Evolutionary conservation across 441 rosid species (phyloP).

Genomic region (Bruguiera hainesii): DNA sequence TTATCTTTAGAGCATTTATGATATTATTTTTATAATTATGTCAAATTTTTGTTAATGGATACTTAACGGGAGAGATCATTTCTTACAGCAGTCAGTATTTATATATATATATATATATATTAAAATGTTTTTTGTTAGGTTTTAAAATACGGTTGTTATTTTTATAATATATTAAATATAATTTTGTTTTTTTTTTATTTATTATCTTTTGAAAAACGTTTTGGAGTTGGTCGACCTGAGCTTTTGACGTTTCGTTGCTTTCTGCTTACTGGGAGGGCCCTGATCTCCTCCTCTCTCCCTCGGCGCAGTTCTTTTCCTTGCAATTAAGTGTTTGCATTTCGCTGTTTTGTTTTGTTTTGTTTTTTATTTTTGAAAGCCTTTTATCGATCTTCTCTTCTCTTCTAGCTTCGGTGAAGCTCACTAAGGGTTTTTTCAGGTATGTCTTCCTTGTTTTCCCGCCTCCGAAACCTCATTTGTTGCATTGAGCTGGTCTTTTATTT

Average conservation of each 20-base stretch:
- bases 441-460: not conserved
- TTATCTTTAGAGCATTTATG: no score
- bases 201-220: no score
- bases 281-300: slow-evolving; percentile 27
- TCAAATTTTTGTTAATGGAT: no score
- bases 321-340: slow-evolving; percentile 16
- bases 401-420: not conserved
- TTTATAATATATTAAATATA: no score
- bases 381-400: slow-evolving; percentile 3
- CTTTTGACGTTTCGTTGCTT: slow-evolving; percentile 43
- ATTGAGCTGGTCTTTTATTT: not conserved
- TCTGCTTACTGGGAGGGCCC: slow-evolving; percentile 64
- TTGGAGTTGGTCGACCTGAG: slow-evolving; percentile 18
- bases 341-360: not conserved
- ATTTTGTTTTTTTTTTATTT: no score
- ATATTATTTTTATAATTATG: no score
- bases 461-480: not conserved
- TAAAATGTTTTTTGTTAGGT: no score
- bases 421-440: slow-evolving; percentile 24
- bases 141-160: no score
- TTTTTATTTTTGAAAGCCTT: slow-evolving; percentile 11
- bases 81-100: no score
- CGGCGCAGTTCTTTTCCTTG: slow-evolving; percentile 10
- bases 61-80: no score
- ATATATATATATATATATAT: no score